Evolutionary conservation across 129 eudicot genomes (phyloP), one percentile per base, ranked within the genome.

Genomic region (Chrysanthemum lavandulifolium): DNA sequence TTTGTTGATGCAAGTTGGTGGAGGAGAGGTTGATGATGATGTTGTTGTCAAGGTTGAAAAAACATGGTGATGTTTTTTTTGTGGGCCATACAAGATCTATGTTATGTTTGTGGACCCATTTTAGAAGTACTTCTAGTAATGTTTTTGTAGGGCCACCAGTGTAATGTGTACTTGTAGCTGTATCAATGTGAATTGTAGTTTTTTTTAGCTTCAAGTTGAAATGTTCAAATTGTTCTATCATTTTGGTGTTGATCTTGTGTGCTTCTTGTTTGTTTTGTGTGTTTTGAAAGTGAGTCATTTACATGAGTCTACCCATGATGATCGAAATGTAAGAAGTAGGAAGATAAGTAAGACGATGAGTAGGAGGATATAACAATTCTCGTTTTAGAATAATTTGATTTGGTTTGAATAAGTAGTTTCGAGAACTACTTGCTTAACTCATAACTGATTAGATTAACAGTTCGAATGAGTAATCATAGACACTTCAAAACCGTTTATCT

Each of bases 1-100:
- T 6, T 50, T 83, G 81, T 72, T 83, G 82, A 79, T 83, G 87
- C 82, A 83, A 67, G 81, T 48, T 43, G 76, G 76, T 47, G 74
- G 61, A 14, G 25, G 5, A 2, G 36, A 31, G 36, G 36, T 0
- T 29, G 45, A 40, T 2, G 68, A 71, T 16, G 69, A 73, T 18
- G 57, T 33, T 40, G 67, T 73, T 68, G 74, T 70, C 36, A 21
- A 77, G 76, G 59, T 11, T 48, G 65, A 64, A 71, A 49, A 66
- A 15, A 60, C 57, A 60, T 70, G 71, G 33, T 11, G 57, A 69
- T 16, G 61, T 31, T 71, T 62, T 48, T 12, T 4, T 45, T 47
- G 81, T 47, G 67, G 76, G 67, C 59, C 72, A 65, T 68, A 29
- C 49, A 61, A 21, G 63, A 60, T 47, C 63, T 70, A 4, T 61